Percentiles rank a stretch among this genome's conserved stretches.
phyloP scores from a whole-genome alignment of 306 rosid species.

The Sophora flavescens region DNA sequence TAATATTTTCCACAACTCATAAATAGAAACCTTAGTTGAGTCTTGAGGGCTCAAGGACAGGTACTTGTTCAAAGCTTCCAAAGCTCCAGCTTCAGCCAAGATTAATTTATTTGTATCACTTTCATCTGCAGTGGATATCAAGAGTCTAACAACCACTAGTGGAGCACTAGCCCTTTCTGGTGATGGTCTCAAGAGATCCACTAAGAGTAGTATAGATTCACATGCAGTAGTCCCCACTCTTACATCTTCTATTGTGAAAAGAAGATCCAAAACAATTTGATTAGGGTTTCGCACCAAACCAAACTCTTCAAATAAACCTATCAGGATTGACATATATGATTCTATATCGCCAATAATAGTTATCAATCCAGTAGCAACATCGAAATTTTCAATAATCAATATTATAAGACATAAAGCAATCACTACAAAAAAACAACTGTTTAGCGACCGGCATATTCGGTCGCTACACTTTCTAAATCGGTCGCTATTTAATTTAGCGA shows the following conservation, averaged over 20 bases:
- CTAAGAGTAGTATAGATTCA: constrained; percentile 90
- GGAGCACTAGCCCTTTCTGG: constrained; percentile 97
- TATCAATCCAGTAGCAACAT: constrained; percentile 88
- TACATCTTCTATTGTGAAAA: constrained; percentile 87
- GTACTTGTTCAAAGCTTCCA: constrained; percentile 94
- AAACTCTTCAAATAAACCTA: constrained; percentile 83
- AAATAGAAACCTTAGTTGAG: constrained; percentile 81
- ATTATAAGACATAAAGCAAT: too few species aligned
- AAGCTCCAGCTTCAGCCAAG: constrained; percentile 95
- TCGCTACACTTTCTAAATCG: too few species aligned
- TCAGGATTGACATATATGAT: constrained; percentile 75
- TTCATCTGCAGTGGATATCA: constrained; percentile 89
- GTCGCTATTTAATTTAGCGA: too few species aligned
- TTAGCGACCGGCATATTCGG: too few species aligned
- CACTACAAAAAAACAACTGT: too few species aligned
- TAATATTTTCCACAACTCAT: constrained; percentile 83
- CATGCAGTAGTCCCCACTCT: constrained; percentile 85
- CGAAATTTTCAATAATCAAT: constrained; percentile 74
- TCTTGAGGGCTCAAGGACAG: constrained; percentile 98
- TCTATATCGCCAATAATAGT: constrained; percentile 76
- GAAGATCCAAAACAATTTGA: constrained; percentile 84
- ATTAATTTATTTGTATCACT: constrained; percentile 81
- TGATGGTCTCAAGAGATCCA: constrained; percentile 94
- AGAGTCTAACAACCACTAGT: constrained; percentile 83
- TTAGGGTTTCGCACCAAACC: constrained; percentile 80